Evolutionary conservation across 768 basidiomycete species (phyloP), one percentile per base, ranked within the genome.

Genomic region (Pleurotus eryngii): DNA sequence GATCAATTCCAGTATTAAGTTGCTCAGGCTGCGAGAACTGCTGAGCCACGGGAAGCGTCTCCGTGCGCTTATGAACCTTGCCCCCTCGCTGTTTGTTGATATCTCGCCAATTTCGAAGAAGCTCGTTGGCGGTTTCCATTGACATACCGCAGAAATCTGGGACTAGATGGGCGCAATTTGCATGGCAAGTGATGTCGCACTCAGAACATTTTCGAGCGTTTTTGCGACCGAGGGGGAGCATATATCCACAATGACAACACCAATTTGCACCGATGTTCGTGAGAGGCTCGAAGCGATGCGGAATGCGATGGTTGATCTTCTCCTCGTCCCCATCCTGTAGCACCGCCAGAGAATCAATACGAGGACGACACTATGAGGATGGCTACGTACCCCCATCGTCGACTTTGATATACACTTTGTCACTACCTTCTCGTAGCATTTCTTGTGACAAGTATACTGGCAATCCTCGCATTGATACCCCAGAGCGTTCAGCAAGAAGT

Each of bases 401-500:
- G 93, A 94, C 72, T 98, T 98, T 24, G 94, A 95, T 65, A 99
- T 98, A 77, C 97, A 99, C 73, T 98, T 99, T 4, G 97, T 99
- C 63, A 98, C 94, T 18, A 98, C 96, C 71, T 98, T 98, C 66
- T 95, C 92, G 68, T 95, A 96, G 69, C 97, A 99, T 69, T 96
- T 96, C 80, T 95, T 96, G 81, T 99, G 97, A 72, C 97, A 99
- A 2, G 93, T 94, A 72, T 98, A 99, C 60, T 94, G 88, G 71
- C 97, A 99, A 69, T 99, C 97, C 67, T 98, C 97, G 78, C 97
- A 99, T 74, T 98, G 96, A 72, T 95, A 97, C n/a, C 97, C 97
- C 59, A 89, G 80, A 2, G 94, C 96, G 60, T 98, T 98, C 70
- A 98, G 89, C 57, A 99, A 79, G 77, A 99, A 98, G 66, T 98